These are phyloP conservation scores for Sporothrix euskadiensis DNA, from an alignment of 2,329 filamentous ascomycete species.

Conservation along the genomic window DNA sequence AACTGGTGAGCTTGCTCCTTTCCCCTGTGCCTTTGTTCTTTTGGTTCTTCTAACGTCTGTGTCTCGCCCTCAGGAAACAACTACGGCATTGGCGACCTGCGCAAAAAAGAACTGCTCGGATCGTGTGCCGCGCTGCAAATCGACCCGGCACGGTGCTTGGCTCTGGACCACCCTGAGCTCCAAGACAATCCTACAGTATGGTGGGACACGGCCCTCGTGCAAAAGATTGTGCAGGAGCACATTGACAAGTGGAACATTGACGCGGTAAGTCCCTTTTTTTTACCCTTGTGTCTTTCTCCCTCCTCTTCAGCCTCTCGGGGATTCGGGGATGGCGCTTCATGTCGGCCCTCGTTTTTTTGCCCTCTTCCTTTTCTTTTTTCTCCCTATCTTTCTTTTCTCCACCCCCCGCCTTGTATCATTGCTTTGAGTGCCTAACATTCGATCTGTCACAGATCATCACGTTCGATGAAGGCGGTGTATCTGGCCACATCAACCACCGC, in stretches of 20 bases:
- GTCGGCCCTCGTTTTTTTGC: neutral
- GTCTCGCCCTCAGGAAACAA: conserved; percentile 12
- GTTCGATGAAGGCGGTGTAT: conserved; percentile 22
- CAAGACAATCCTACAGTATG: conserved; percentile 20
- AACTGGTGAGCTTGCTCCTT: neutral
- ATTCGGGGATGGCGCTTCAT: neutral
- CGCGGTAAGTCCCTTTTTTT: conserved; percentile 3
- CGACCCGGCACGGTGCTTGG: conserved; percentile 19
- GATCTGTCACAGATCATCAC: conserved; percentile 17
- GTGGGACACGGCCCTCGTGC: conserved; percentile 23
- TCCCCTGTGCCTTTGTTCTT: neutral
- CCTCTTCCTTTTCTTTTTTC: neutral
- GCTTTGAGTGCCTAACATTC: neutral
- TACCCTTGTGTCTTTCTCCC: neutral
- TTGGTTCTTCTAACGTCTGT: neutral
- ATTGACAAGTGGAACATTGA: conserved; percentile 22
- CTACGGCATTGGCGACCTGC: conserved; percentile 22
- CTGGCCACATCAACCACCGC: conserved; percentile 26
- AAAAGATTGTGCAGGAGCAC: conserved; percentile 18
- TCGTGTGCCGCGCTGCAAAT: conserved; percentile 18
- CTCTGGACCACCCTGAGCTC: conserved; percentile 18
- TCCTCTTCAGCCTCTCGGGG: neutral
- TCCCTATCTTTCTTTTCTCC: neutral
- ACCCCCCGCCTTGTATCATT: too few relatives aligned
- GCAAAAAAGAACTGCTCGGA: conserved; percentile 13